A percentile compares a stretch with the other conserved stretches of the same genome.
These are phyloP conservation scores for Kazachstania taianensis DNA, from an alignment of 805 yeast genomes.

Conservation along the genomic window DNA sequence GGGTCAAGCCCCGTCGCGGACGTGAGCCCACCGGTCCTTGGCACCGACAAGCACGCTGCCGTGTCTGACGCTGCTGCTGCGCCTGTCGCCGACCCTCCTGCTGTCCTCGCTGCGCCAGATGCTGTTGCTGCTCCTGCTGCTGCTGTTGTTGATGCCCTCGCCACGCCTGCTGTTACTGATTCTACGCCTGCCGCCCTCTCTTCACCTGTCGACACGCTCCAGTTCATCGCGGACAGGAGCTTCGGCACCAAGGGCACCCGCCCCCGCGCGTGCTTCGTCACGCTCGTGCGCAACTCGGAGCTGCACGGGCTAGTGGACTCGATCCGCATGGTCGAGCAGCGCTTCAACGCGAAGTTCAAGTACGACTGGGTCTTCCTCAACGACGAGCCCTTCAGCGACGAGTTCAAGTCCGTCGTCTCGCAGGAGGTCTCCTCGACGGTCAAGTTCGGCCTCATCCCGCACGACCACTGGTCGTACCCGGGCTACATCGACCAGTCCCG, in stretches of 20 bases:
- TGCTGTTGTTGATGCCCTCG: not conserved
- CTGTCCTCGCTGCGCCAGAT: not conserved
- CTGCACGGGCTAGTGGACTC: constrained; percentile 47
- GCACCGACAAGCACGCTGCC: not conserved
- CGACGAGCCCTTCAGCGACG: constrained; percentile 64
- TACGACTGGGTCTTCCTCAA: constrained; percentile 93
- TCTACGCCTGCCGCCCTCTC: not conserved
- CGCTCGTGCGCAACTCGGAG: constrained; percentile 64
- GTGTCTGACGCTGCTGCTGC: not conserved
- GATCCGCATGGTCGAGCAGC: constrained; percentile 62
- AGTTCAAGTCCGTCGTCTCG: constrained; percentile 48
- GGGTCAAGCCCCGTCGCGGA: not conserved
- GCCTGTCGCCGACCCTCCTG: not conserved
- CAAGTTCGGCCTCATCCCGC: constrained; percentile 62
- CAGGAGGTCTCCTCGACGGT: constrained; percentile 55
- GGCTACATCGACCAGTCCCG: constrained; percentile 62
- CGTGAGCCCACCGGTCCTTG: no score
- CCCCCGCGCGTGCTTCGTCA: constrained; percentile 33
- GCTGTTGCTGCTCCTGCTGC: not conserved
- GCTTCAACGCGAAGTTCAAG: constrained; percentile 64
- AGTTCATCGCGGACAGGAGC: constrained; percentile 11
- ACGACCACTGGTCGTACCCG: constrained; percentile 83
- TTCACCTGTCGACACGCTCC: not conserved
- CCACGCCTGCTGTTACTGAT: not conserved
- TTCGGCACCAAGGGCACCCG: constrained; percentile 14